Conservation (phyloP, 2,329 filamentous ascomycete genomes). For the Aspergillus ruber region DNA sequence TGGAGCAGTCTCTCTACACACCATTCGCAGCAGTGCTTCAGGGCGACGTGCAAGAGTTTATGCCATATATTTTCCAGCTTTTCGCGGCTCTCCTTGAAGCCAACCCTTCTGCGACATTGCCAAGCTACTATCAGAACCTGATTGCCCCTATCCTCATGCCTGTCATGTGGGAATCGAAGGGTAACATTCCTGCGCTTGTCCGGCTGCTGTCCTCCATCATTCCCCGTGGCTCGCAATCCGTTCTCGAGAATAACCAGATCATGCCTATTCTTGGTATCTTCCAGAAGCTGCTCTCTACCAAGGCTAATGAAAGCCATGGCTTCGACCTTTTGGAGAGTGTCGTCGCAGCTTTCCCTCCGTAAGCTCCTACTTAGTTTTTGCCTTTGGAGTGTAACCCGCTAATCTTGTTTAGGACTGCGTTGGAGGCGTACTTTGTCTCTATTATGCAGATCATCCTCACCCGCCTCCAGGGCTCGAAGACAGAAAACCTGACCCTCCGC, state of each 20-base stretch:
- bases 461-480: constrained; percentile 62
- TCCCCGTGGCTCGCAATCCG: constrained; percentile 64
- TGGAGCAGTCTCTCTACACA: constrained; percentile 75
- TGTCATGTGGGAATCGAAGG: constrained; percentile 82
- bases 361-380: constrained; percentile 43
- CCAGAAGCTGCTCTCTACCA: constrained; percentile 76
- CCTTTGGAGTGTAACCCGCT: background rate
- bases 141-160: constrained; percentile 72
- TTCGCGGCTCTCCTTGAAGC: constrained; percentile 85
- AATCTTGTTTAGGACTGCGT: constrained; percentile 43
- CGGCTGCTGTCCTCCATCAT: constrained; percentile 80
- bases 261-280: constrained; percentile 92
- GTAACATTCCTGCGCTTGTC: constrained; percentile 86
- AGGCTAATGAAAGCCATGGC: constrained; percentile 75
- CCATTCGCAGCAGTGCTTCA: constrained; percentile 75
- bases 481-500: constrained; percentile 76
- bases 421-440: constrained; percentile 71
- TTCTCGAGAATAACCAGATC: constrained; percentile 72
- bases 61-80: constrained; percentile 93
- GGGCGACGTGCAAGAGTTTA: constrained; percentile 85
- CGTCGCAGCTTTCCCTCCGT: constrained; percentile 65
- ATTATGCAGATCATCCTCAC: constrained; percentile 79
- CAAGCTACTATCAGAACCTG: constrained; percentile 72
- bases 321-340: constrained; percentile 87
- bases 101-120: constrained; percentile 70